Evolutionary conservation across 106 monocot species (phyloP), one percentile per base, ranked within the genome.

Genomic region (Narthecium ossifragum): DNA sequence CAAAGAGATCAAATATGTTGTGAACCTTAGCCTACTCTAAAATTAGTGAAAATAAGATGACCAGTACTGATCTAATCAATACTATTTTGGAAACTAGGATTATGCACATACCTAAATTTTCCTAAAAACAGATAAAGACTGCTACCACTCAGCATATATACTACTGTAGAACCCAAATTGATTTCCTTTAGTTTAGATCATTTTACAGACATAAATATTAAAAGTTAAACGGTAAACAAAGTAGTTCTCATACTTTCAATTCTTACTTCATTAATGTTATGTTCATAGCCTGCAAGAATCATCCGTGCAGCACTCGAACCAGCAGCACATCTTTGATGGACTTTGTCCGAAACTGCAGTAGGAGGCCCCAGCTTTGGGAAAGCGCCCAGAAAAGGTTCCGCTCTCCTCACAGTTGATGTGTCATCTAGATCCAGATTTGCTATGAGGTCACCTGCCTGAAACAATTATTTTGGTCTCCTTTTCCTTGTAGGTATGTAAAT

Each of bases 261-360:
- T 25, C 69, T 68, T 62, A 85, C 90, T 34, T 82, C 73, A 57
- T 76, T 57, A 20, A 90, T 98, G 50, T 81, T 79, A 66, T 98
- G 96, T 21, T 98, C 90, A 72, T 98, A 98, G 39, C 96, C 96
- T 21, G 96, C 90, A 64, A 98, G 84, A 64, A 98, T 98, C 96
- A 98, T 98, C 18, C 72, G 70, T 51, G 96, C 90, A 63, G 90
- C 75, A 84, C 73, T 84, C 51, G 87, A 71, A 70, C 75, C 89
- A 21, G 76, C 84, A 37, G 85, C 81, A 65, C 74, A 90, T 75
- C 79, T 70, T 63, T 87, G 96, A 53, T 98, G 90, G 62, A 98
- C 84, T 91, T 85, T 98, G 55, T 65, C 96, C 60, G 90, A 98
- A 75, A 98, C 83, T 52, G 96, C 84, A 57, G 90, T 84, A 9